phyloP scores from a whole-genome alignment of 1,284 basidiomycete species.

The Amylostereum chailletii region DNA sequence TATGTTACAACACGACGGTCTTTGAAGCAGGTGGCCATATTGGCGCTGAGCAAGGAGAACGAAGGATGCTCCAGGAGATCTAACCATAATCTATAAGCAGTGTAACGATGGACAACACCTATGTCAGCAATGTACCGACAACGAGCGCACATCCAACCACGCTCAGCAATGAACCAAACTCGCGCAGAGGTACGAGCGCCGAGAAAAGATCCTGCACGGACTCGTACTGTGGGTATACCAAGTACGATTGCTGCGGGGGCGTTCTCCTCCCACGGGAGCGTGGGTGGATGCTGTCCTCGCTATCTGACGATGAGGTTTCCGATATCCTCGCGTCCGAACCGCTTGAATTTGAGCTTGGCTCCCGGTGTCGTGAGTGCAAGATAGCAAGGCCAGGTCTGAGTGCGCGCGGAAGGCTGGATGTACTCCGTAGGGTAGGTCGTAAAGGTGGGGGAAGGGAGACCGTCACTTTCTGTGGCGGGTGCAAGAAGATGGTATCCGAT shows the following conservation, averaged over 20 bases:
- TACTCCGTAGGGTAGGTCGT: conserved; percentile 1
- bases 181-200: conserved; percentile 7
- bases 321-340: neutral
- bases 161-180: conserved; percentile 11
- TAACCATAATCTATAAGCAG: neutral
- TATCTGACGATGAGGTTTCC: neutral
- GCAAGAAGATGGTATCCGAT: conserved; percentile 12
- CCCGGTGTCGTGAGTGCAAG: neutral
- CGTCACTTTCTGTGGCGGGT: conserved; percentile 7
- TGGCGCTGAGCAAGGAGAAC: no score
- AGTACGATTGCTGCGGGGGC: neutral
- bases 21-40: no score
- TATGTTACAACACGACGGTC: no score
- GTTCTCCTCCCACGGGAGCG: neutral
- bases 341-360: neutral
- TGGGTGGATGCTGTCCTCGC: neutral
- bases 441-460: conserved; percentile 1
- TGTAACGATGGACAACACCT: neutral
- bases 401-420: neutral
- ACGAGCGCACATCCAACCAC: conserved; percentile 11
- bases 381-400: conserved; percentile 1
- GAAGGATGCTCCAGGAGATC: no score
- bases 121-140: conserved; percentile 9
- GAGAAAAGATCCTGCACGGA: conserved; percentile 9
- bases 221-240: conserved; percentile 9